phyloP scores from a whole-genome alignment of 345 rosid species.

The Erodium maritimum region DNA sequence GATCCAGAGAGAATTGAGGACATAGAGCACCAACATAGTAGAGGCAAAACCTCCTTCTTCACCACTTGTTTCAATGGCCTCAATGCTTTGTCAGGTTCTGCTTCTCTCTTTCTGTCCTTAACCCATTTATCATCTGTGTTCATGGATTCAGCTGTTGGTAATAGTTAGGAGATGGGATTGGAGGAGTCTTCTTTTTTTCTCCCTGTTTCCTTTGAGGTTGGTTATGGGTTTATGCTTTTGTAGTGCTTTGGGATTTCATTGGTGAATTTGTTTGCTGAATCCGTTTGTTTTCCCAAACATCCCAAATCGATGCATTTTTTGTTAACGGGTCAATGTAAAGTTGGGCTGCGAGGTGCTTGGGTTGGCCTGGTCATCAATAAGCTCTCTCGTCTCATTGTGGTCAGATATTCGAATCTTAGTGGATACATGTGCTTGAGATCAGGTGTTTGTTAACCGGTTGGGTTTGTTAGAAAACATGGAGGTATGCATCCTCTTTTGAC shows the following conservation, averaged over 20 bases:
- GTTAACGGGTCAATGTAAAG: neutral
- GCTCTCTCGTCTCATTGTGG: too few relatives aligned
- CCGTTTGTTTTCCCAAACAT: neutral
- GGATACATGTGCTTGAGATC: too few relatives aligned
- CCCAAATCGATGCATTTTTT: neutral
- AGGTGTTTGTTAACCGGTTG: too few relatives aligned
- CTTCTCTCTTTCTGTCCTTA: neutral
- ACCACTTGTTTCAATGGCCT: constrained; percentile 10
- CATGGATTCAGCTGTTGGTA: neutral
- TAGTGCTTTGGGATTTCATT: too few relatives aligned
- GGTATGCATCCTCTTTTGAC: too few relatives aligned
- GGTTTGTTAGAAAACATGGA: too few relatives aligned
- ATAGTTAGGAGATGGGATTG: neutral
- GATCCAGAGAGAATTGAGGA: neutral
- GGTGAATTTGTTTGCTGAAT: neutral
- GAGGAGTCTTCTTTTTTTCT: too few relatives aligned
- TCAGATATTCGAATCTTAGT: too few relatives aligned
- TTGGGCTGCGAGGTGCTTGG: neutral
- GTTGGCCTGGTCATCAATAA: too few relatives aligned
- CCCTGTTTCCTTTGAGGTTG: neutral
- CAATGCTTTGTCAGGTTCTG: constrained; percentile 9
- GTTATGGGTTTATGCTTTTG: neutral
- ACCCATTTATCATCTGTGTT: neutral
- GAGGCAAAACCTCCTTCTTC: neutral
- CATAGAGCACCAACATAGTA: neutral